Conservation (phyloP, 2,329 filamentous ascomycete species). For the Dothistroma pini region DNA sequence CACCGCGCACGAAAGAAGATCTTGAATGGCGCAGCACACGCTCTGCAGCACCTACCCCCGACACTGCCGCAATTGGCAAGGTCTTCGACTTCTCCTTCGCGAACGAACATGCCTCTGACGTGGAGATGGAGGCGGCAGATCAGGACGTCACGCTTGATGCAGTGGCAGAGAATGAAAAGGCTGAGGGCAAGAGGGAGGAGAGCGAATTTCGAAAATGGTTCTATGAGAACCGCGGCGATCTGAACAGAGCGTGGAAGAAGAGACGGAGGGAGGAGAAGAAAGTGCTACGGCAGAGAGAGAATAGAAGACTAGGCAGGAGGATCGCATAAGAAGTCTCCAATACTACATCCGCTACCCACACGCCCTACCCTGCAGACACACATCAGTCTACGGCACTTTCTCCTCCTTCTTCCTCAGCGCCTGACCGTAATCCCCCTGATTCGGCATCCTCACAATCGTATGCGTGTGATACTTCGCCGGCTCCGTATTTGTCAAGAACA, state of each 20-base stretch:
- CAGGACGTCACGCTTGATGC: conserved; percentile 26
- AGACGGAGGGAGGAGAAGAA: conserved; percentile 58
- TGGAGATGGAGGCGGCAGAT: conserved; percentile 39
- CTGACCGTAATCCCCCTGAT: conserved; percentile 71
- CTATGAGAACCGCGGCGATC: conserved; percentile 50
- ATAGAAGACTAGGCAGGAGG: conserved; percentile 48
- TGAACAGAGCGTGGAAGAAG: conserved; percentile 52
- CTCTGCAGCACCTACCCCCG: conserved; percentile 90
- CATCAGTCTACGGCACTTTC: conserved; percentile 4
- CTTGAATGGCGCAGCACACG: conserved; percentile 70
- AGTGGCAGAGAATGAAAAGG: conserved; percentile 19
- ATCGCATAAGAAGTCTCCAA: conserved; percentile 12
- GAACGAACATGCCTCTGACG: conserved; percentile 46
- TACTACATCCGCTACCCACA: no score
- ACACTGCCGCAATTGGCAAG: conserved; percentile 76
- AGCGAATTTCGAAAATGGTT: conserved; percentile 62
- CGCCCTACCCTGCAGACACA: no score
- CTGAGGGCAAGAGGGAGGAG: conserved; percentile 37
- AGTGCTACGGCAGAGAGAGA: conserved; percentile 57
- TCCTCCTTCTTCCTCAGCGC: conserved; percentile 33
- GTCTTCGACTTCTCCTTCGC: conserved; percentile 50
- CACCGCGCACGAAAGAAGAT: conserved; percentile 78
- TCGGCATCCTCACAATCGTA: conserved; percentile 67
- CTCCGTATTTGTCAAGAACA: conserved; percentile 69
- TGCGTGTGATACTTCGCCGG: conserved; percentile 76